These are phyloP conservation scores for Coemansia sp. DNA, from an alignment of 192 early-diverging fungal species.

Conservation along the genomic window DNA sequence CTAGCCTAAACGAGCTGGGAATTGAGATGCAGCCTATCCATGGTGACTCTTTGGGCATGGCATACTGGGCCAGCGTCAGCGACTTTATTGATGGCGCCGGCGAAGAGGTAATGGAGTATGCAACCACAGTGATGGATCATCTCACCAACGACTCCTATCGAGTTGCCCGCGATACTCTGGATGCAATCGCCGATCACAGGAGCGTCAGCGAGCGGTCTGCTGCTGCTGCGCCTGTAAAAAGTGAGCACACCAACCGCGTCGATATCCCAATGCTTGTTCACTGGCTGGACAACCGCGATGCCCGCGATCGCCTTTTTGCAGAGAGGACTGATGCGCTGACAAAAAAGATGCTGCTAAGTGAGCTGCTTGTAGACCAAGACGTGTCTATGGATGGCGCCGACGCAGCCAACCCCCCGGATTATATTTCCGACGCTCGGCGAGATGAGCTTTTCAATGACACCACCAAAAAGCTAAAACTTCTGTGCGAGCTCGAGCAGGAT, in stretches of 20 bases:
- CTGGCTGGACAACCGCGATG: constrained; percentile 35
- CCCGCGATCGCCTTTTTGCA: constrained; percentile 30
- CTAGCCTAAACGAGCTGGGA: background rate
- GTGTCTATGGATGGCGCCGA: background rate
- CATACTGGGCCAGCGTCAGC: constrained; percentile 53
- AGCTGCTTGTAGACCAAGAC: constrained; percentile 15
- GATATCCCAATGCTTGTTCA: constrained; percentile 18
- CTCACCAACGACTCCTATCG: constrained; percentile 33
- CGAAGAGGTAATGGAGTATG: constrained; percentile 20
- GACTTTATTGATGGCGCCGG: constrained; percentile 50
- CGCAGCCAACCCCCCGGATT: background rate
- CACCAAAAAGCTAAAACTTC: background rate
- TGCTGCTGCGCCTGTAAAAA: background rate
- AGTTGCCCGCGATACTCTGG: constrained; percentile 21
- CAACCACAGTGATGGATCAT: constrained; percentile 36
- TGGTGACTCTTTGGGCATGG: constrained; percentile 43
- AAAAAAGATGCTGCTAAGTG: constrained; percentile 20
- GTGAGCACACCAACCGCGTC: background rate
- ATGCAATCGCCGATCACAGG: background rate
- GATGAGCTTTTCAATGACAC: background rate
- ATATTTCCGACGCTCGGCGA: background rate
- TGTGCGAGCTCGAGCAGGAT: background rate
- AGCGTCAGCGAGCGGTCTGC: background rate
- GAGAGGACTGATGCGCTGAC: constrained; percentile 35
- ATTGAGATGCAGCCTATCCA: constrained; percentile 24